A percentile compares a stretch with the other conserved stretches of the same genome.
These are phyloP conservation scores for Adansonia grandidieri DNA, from an alignment of 441 rosid genomes.

Conservation along the genomic window DNA sequence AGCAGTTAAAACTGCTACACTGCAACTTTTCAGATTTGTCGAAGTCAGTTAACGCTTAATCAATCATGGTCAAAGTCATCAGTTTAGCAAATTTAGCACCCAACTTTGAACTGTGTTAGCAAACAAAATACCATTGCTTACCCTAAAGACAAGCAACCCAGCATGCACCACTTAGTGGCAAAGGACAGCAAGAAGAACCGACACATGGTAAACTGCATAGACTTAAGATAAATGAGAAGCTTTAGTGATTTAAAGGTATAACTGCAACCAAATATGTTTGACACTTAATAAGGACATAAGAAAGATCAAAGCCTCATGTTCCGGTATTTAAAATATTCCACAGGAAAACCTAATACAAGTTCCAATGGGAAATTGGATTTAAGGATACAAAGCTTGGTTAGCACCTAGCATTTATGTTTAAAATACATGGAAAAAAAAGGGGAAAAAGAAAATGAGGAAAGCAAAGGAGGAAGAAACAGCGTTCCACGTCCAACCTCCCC, in stretches of 20 bases:
- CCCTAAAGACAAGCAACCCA: neutral
- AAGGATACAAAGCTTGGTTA: constrained; percentile 4
- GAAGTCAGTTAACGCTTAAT: neutral
- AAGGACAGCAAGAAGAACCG: neutral
- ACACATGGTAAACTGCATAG: neutral
- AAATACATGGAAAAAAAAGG: neutral
- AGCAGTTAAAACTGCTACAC: too few species aligned
- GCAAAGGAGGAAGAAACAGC: neutral
- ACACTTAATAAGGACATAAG: neutral
- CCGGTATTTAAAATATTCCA: neutral
- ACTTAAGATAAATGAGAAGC: neutral
- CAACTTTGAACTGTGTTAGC: neutral
- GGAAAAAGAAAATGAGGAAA: neutral
- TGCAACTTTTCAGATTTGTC: too few species aligned
- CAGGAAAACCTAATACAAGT: constrained; percentile 9
- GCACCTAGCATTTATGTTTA: neutral
- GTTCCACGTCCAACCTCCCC: neutral
- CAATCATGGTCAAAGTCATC: neutral
- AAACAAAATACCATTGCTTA: neutral
- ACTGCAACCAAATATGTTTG: neutral
- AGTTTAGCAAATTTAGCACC: neutral
- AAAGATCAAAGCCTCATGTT: neutral
- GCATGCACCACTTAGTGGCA: neutral
- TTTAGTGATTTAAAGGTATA: neutral
- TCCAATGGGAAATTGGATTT: constrained; percentile 21